These are phyloP conservation scores for Mycena venus DNA, from an alignment of 768 basidiomycete species.

Conservation along the genomic window DNA sequence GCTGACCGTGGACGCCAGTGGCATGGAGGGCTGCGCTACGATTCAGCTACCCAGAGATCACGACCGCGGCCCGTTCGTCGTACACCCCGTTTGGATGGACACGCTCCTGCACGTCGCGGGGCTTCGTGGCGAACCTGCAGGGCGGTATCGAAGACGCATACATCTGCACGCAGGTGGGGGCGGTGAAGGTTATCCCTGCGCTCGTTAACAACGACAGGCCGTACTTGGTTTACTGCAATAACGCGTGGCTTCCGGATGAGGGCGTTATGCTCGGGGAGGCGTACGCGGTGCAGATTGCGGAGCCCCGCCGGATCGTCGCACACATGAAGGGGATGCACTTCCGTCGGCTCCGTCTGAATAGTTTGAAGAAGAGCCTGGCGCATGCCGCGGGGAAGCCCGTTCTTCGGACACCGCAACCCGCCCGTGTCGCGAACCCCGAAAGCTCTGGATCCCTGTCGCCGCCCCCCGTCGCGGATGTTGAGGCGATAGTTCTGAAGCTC, in stretches of 20 bases:
- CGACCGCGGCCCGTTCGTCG: slow-evolving; percentile 50
- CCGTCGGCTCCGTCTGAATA: too few species aligned
- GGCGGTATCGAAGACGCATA: slow-evolving; percentile 65
- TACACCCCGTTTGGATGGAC: slow-evolving; percentile 74
- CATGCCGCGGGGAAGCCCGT: slow-evolving; percentile 43
- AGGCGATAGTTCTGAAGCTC: slow-evolving; percentile 45
- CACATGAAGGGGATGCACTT: too few species aligned
- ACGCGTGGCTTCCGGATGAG: too few species aligned
- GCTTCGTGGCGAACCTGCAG: too few species aligned
- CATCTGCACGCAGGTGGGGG: slow-evolving; percentile 74
- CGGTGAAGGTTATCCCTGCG: slow-evolving; percentile 59
- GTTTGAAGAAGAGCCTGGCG: slow-evolving; percentile 58
- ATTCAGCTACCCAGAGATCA: slow-evolving; percentile 55
- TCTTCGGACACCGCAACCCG: background rate
- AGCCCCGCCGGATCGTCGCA: slow-evolving; percentile 66
- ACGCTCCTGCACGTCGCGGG: slow-evolving; percentile 75
- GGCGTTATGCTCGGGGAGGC: too few species aligned
- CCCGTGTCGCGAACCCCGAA: background rate
- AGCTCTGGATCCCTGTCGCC: background rate
- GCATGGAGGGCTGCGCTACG: slow-evolving; percentile 65
- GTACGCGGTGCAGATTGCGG: too few species aligned
- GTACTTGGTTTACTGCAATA: slow-evolving; percentile 69
- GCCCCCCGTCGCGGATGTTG: slow-evolving; percentile 34
- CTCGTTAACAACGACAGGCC: slow-evolving; percentile 52
- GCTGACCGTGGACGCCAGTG: slow-evolving; percentile 54